Conservation (phyloP, 2,329 filamentous ascomycete genomes). For the Penicillium sp. region DNA sequence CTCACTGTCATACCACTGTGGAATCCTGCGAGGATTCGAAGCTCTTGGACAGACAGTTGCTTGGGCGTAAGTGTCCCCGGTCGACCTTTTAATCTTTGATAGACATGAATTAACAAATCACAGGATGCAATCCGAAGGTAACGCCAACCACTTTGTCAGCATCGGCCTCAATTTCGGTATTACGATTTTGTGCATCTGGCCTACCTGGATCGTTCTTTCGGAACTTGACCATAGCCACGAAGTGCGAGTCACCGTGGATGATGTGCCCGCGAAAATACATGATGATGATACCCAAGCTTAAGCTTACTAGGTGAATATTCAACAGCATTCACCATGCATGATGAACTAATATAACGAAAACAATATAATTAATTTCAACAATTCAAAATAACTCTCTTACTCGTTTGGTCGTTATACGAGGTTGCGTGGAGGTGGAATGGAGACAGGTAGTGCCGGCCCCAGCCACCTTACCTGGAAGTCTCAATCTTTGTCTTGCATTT, state of each 20-base stretch:
- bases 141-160: constrained; percentile 25
- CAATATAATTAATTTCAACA: constrained; percentile 7
- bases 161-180: constrained; percentile 28
- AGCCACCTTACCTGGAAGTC: no score
- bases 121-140: constrained; percentile 23
- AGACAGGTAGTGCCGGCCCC: no score
- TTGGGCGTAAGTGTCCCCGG: constrained; percentile 18
- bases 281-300: constrained; percentile 6
- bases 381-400: not conserved
- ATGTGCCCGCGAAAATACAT: constrained; percentile 6
- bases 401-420: not conserved
- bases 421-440: no score
- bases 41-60: constrained; percentile 26
- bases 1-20: constrained; percentile 25
- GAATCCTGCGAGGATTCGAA: constrained; percentile 26
- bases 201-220: constrained; percentile 25
- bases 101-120: not conserved
- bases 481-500: no score
- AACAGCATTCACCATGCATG: constrained; percentile 5
- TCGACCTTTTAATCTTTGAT: not conserved
- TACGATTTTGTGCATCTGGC: constrained; percentile 20
- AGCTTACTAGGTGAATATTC: constrained; percentile 2
- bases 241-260: constrained; percentile 21
- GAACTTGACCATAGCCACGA: constrained; percentile 26
- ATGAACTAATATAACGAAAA: constrained; percentile 1